phyloP scores from a whole-genome alignment of 192 early-diverging fungal species.

The Gigaspora rosea region DNA sequence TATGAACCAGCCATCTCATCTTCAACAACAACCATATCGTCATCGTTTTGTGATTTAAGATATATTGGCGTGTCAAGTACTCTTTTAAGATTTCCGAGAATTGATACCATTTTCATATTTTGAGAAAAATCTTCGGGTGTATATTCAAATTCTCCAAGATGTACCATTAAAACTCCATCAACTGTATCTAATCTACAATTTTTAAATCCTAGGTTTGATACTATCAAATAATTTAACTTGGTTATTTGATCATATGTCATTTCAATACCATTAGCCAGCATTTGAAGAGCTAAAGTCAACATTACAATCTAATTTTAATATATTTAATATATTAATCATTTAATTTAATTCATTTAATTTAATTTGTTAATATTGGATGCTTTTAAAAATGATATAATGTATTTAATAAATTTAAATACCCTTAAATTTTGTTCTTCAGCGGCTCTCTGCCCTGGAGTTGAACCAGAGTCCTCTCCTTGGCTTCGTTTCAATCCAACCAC shows the following conservation, averaged over 20 bases:
- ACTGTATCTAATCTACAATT: slow-evolving; percentile 42
- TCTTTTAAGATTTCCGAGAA: slow-evolving; percentile 44
- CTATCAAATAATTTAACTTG: slow-evolving; percentile 50
- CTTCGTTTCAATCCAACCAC: slow-evolving; percentile 24
- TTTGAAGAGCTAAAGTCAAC: slow-evolving; percentile 55
- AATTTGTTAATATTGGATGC: background rate
- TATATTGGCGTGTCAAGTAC: slow-evolving; percentile 46
- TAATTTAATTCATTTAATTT: background rate
- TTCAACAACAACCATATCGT: background rate
- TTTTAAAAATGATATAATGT: background rate
- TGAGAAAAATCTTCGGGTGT: slow-evolving; percentile 41
- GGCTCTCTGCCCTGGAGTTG: slow-evolving; percentile 24
- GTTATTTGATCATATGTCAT: slow-evolving; percentile 48
- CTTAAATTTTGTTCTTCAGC: slow-evolving; percentile 46
- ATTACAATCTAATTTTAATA: slow-evolving; percentile 31
- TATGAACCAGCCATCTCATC: slow-evolving; percentile 44
- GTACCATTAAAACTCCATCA: slow-evolving; percentile 40
- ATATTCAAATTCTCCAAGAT: slow-evolving; percentile 46
- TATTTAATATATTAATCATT: background rate
- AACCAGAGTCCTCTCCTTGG: background rate
- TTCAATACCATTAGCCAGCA: slow-evolving; percentile 54
- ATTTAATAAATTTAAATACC: slow-evolving; percentile 14
- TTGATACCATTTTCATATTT: slow-evolving; percentile 37
- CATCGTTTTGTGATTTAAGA: slow-evolving; percentile 1
- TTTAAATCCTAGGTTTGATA: slow-evolving; percentile 54